These are phyloP conservation scores for Talaromyces sp. DNA, from an alignment of 2,329 filamentous ascomycete species.

Conservation along the genomic window DNA sequence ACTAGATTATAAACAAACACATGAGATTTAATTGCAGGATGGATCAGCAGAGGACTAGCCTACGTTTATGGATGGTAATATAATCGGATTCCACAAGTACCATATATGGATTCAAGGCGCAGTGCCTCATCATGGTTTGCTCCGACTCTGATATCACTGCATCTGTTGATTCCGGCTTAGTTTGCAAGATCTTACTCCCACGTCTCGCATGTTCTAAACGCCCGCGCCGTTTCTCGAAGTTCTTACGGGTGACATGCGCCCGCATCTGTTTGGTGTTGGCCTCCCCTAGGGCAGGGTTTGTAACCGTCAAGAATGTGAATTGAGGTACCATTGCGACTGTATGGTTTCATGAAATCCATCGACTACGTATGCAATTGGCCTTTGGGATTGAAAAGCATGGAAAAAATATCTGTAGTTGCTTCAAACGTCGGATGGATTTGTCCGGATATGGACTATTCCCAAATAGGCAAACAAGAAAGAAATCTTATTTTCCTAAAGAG, in stretches of 20 bases:
- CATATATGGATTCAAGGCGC: background rate
- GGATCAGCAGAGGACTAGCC: background rate
- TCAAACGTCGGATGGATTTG: background rate
- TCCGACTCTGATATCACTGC: background rate
- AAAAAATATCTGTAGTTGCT: background rate
- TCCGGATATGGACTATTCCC: background rate
- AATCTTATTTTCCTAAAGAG: background rate
- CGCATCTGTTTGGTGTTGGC: background rate
- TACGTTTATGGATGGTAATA: background rate
- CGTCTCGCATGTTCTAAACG: background rate
- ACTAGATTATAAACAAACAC: background rate
- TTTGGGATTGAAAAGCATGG: background rate
- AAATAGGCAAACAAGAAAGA: background rate
- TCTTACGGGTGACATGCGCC: background rate
- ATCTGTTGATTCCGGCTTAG: background rate
- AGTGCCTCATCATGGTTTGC: background rate
- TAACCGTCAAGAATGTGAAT: background rate
- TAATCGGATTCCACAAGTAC: background rate
- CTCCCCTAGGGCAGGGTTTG: background rate
- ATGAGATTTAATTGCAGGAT: background rate
- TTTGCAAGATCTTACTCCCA: background rate
- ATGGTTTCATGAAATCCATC: background rate
- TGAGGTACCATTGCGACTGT: background rate
- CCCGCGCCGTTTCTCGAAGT: background rate
- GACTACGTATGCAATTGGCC: background rate